A percentile compares a stretch with the other conserved stretches of the same genome.
Conservation (phyloP, 768 basidiomycete genomes). For the Gyrodon lividus region DNA sequence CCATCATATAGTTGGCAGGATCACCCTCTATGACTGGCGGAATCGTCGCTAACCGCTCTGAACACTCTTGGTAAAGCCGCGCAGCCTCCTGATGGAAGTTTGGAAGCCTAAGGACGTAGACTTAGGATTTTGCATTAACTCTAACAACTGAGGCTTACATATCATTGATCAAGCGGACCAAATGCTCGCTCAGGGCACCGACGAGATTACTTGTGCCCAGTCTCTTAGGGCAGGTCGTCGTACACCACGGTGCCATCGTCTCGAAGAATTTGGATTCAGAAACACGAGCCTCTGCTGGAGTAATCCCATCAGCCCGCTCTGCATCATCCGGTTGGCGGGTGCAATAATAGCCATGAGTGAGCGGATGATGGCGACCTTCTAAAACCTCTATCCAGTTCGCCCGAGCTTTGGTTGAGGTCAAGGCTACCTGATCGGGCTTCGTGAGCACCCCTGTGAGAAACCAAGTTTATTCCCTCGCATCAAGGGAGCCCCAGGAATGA, state of each 20-base stretch:
- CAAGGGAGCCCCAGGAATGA: no score
- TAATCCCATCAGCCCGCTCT: constrained; percentile 32
- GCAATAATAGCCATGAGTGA: constrained; percentile 44
- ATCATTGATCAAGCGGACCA: constrained; percentile 36
- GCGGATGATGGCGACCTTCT: constrained; percentile 37
- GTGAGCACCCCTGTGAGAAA: constrained; percentile 47
- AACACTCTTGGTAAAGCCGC: constrained; percentile 25
- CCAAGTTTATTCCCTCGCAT: no score
- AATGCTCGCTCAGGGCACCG: constrained; percentile 33
- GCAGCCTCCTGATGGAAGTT: constrained; percentile 28
- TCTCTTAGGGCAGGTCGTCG: constrained; percentile 21
- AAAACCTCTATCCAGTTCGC: constrained; percentile 44
- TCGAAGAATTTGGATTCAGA: constrained; percentile 37
- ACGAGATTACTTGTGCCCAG: constrained; percentile 40
- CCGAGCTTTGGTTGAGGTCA: constrained; percentile 35
- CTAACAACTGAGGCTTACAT: constrained; percentile 16
- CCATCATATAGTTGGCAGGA: constrained; percentile 38
- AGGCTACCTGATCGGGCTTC: constrained; percentile 50
- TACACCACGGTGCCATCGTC: constrained; percentile 36
- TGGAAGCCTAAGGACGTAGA: constrained; percentile 25
- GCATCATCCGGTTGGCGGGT: constrained; percentile 42
- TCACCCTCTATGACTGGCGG: constrained; percentile 34
- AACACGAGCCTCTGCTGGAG: constrained; percentile 32
- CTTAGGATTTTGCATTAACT: not conserved
- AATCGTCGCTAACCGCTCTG: constrained; percentile 23